These are phyloP conservation scores for Magnaporthiopsis rhizophila DNA, from an alignment of 2,329 filamentous ascomycete species.

Conservation along the genomic window DNA sequence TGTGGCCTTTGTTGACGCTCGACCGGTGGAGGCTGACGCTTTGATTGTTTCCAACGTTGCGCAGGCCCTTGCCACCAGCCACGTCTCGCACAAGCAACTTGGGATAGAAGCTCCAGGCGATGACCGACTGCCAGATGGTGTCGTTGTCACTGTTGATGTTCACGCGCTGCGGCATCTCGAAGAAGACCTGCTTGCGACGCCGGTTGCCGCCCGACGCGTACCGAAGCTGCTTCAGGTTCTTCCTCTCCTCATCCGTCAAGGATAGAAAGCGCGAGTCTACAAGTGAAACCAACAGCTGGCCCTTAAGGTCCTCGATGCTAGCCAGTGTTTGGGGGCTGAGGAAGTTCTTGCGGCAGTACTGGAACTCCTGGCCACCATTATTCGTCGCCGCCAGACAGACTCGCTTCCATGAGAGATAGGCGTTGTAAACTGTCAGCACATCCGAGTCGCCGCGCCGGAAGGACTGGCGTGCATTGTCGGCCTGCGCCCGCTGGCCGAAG, in stretches of 20 bases:
- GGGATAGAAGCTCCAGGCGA: conserved; percentile 93
- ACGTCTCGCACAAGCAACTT: conserved; percentile 79
- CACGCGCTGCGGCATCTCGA: conserved; percentile 68
- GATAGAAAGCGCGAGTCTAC: conserved; percentile 78
- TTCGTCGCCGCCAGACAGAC: conserved; percentile 55
- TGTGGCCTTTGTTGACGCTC: conserved; percentile 72
- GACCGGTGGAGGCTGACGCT: conserved; percentile 78
- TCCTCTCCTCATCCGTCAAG: conserved; percentile 65
- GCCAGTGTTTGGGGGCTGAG: conserved; percentile 79
- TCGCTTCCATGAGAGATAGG: conserved; percentile 81
- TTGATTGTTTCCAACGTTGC: conserved; percentile 91
- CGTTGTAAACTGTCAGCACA: conserved; percentile 86
- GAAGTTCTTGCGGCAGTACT: conserved; percentile 93
- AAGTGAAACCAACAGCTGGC: conserved; percentile 76
- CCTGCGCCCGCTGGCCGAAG: conserved; percentile 74
- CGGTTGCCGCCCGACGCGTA: conserved; percentile 47
- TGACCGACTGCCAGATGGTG: conserved; percentile 67
- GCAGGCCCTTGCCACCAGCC: conserved; percentile 62
- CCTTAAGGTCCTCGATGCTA: conserved; percentile 94
- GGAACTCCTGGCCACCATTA: conserved; percentile 61
- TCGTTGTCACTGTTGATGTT: conserved; percentile 76
- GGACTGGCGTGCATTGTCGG: conserved; percentile 66
- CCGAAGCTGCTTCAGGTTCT: conserved; percentile 59
- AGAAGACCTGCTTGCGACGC: conserved; percentile 62
- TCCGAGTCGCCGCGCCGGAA: conserved; percentile 89